Percentiles rank a stretch among this genome's conserved stretches.
These are phyloP conservation scores for Paspalum vaginatum DNA, from an alignment of 176 grass and related monocot genomes.

Conservation along the genomic window DNA sequence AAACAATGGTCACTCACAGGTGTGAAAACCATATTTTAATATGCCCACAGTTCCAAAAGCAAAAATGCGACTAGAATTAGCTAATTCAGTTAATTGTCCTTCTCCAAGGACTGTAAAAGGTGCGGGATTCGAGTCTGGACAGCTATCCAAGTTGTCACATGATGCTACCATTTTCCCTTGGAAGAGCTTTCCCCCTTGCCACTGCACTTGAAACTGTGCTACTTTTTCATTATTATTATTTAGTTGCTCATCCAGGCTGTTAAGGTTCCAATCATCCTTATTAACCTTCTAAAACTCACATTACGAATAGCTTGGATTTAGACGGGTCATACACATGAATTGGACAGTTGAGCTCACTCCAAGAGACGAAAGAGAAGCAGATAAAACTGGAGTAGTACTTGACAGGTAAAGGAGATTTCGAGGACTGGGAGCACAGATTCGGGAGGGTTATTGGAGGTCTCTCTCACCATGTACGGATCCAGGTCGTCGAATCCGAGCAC, in stretches of 20 bases:
- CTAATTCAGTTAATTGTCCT: neutral
- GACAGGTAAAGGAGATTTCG: neutral
- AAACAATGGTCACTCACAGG: too few relatives aligned
- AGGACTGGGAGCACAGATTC: neutral
- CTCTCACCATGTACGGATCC: constrained; percentile 76
- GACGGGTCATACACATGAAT: neutral
- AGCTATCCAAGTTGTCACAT: neutral
- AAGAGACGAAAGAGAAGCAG: neutral
- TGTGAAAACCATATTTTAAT: too few relatives aligned
- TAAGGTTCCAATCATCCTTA: neutral
- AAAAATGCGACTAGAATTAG: neutral
- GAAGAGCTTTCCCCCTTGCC: neutral
- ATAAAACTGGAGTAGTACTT: too few relatives aligned
- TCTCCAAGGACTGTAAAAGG: neutral
- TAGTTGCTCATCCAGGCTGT: neutral
- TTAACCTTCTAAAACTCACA: neutral
- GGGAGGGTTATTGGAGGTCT: neutral
- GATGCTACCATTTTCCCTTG: neutral
- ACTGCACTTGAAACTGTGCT: neutral
- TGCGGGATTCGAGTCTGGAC: neutral
- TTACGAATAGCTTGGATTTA: neutral
- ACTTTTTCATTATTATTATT: too few relatives aligned
- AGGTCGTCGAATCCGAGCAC: constrained; percentile 88
- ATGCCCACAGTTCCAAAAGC: neutral
- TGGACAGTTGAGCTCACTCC: neutral